Evolutionary conservation across 208 protist species (phyloP).

Genomic region (Trypanosoma avium): DNA sequence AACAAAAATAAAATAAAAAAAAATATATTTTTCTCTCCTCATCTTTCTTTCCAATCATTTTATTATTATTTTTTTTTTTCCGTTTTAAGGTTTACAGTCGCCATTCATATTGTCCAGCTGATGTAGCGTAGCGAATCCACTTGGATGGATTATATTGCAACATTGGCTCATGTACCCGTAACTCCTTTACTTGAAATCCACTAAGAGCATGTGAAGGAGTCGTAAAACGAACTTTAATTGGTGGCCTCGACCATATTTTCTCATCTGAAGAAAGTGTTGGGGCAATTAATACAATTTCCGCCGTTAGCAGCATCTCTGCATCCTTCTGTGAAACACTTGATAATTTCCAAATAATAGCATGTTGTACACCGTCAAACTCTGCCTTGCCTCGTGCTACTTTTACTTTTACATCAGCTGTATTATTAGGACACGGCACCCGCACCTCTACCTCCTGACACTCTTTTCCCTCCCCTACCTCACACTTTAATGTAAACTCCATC

Average conservation of each 20-base stretch:
- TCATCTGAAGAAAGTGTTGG: constrained; percentile 61
- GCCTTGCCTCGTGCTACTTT: constrained; percentile 85
- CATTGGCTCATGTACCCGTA: constrained; percentile 86
- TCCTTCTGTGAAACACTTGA: constrained; percentile 67
- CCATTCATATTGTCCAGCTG: constrained; percentile 96
- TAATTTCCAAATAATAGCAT: constrained; percentile 94
- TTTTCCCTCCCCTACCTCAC: constrained; percentile 37
- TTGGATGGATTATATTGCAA: constrained; percentile 93
- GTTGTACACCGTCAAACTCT: constrained; percentile 85
- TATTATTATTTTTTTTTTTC: neutral
- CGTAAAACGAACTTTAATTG: constrained; percentile 95
- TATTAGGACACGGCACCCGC: constrained; percentile 91
- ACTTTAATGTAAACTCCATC: constrained; percentile 81
- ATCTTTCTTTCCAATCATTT: neutral
- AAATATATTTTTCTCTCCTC: no score
- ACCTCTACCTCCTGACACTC: constrained; percentile 65
- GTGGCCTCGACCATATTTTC: constrained; percentile 92
- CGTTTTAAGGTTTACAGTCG: constrained; percentile 66
- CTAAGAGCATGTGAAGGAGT: constrained; percentile 95
- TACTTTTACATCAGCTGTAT: constrained; percentile 89
- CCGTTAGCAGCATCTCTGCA: constrained; percentile 84
- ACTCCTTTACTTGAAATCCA: constrained; percentile 95
- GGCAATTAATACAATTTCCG: constrained; percentile 91
- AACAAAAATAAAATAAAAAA: constrained; percentile 1
- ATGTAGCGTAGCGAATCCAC: constrained; percentile 98